These are phyloP conservation scores for Geranium brycei DNA, from an alignment of 345 rosid genomes.

Conservation along the genomic window DNA sequence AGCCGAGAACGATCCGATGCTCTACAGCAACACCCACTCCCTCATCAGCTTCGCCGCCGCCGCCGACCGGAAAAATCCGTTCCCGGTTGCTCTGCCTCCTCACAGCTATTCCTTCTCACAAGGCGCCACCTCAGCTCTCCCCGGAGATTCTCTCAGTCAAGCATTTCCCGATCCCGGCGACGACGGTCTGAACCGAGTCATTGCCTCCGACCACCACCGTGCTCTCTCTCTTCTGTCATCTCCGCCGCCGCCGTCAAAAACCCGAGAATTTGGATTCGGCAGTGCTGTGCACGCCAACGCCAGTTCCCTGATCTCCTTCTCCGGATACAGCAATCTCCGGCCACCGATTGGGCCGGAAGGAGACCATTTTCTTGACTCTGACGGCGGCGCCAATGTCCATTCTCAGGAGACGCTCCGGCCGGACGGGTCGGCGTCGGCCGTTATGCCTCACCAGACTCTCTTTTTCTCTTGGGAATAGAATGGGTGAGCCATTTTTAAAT, in stretches of 20 bases:
- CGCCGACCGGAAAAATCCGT: conserved; percentile 15
- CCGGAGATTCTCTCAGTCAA: conserved; percentile 22
- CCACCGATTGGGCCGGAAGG: conserved; percentile 15
- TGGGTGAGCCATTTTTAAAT: too few species aligned
- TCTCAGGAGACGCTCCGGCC: conserved; percentile 20
- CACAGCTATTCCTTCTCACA: conserved; percentile 28
- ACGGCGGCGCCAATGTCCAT: conserved; percentile 18
- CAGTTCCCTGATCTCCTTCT: conserved; percentile 23
- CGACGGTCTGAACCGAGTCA: conserved; percentile 15
- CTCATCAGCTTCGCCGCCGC: conserved; percentile 23
- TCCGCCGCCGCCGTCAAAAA: conserved; percentile 27
- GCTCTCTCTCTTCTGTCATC: conserved; percentile 94
- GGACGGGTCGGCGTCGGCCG: conserved; percentile 28
- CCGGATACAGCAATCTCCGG: conserved; percentile 19
- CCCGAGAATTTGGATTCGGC: conserved; percentile 27
- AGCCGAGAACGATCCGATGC: conserved; percentile 20
- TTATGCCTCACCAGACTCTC: conserved; percentile 28
- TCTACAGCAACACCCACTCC: conserved; percentile 13
- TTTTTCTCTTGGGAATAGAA: conserved; percentile 52
- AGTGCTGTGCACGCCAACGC: conserved; percentile 27
- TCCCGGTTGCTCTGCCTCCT: conserved; percentile 22
- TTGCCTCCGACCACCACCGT: conserved; percentile 19
- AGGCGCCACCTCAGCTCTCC: conserved; percentile 13
- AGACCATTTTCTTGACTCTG: conserved; percentile 21
- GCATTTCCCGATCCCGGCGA: conserved; percentile 14